These are phyloP conservation scores for Cucurbita moschata DNA, from an alignment of 306 rosid genomes.

Conservation along the genomic window DNA sequence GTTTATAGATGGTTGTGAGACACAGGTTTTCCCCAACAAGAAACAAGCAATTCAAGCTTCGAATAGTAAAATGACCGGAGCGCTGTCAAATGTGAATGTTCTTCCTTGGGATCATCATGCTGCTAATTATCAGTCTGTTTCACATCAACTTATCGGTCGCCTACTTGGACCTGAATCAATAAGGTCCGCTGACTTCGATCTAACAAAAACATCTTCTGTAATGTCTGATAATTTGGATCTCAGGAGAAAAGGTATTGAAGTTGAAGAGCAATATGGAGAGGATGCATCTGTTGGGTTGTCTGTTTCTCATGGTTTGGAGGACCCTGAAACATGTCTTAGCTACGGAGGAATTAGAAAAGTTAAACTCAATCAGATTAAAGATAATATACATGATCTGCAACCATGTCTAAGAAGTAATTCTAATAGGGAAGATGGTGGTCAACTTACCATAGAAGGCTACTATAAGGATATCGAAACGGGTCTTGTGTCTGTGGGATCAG, in stretches of 20 bases:
- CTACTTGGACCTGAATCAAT: constrained; percentile 48
- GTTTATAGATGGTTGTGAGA: constrained; percentile 52
- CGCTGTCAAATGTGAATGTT: constrained; percentile 33
- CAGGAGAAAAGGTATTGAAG: constrained; percentile 32
- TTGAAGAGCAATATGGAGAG: constrained; percentile 34
- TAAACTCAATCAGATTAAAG: constrained; percentile 42
- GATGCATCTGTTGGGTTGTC: constrained; percentile 46
- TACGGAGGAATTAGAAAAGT: constrained; percentile 42
- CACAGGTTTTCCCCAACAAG: constrained; percentile 54
- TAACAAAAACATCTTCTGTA: constrained; percentile 34
- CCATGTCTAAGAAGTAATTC: constrained; percentile 10
- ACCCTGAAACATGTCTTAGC: constrained; percentile 34
- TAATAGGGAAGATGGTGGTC: constrained; percentile 22
- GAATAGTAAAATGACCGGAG: constrained; percentile 40
- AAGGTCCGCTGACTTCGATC: constrained; percentile 31
- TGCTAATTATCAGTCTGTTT: constrained; percentile 38
- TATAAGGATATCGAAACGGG: constrained; percentile 28
- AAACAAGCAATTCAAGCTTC: constrained; percentile 52
- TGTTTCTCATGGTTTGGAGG: constrained; percentile 37
- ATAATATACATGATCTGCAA: constrained; percentile 22
- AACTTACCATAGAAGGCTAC: constrained; percentile 26
- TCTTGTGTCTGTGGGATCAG: constrained; percentile 29
- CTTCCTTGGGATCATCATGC: constrained; percentile 54
- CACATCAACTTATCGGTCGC: constrained; percentile 39
- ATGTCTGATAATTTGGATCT: constrained; percentile 34